Percentiles rank a stretch among this genome's conserved stretches.
Evolutionary conservation across 257 asterid genomes (phyloP).

Genomic region (Solanum pimpinellifolium): DNA sequence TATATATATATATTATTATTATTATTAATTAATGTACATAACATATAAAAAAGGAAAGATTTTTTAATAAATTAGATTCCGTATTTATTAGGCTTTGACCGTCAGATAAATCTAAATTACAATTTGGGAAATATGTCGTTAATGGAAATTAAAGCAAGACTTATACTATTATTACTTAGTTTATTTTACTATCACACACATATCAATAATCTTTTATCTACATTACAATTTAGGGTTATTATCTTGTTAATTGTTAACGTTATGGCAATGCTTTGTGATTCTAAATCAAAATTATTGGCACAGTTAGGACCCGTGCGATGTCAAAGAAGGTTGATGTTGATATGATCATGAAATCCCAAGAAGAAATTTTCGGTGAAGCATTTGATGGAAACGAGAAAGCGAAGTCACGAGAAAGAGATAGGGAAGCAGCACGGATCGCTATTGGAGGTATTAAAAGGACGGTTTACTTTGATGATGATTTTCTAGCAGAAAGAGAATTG

Average conservation of each 20-base stretch:
- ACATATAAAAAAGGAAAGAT: too few species aligned
- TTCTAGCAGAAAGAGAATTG: background rate
- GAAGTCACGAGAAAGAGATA: background rate
- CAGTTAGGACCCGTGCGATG: background rate
- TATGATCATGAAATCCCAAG: background rate
- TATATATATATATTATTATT: too few species aligned
- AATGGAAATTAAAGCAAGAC: background rate
- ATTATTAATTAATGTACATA: too few species aligned
- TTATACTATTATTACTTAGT: background rate
- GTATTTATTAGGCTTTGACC: too few species aligned
- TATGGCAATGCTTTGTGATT: background rate
- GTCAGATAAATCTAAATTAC: too few species aligned
- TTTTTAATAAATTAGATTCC: too few species aligned
- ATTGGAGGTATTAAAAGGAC: background rate
- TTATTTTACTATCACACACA: background rate
- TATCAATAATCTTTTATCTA: background rate
- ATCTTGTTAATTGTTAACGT: background rate
- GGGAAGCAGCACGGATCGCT: background rate
- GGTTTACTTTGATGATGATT: background rate
- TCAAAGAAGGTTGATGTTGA: background rate
- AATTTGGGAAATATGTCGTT: background rate
- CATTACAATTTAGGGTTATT: background rate
- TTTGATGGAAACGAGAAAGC: background rate
- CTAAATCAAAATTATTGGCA: background rate
- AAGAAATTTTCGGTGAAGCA: background rate